Percentiles rank a stretch among this genome's conserved stretches.
These are phyloP conservation scores for Phoma sp. DNA, from an alignment of 2,329 filamentous ascomycete species.

Conservation along the genomic window DNA sequence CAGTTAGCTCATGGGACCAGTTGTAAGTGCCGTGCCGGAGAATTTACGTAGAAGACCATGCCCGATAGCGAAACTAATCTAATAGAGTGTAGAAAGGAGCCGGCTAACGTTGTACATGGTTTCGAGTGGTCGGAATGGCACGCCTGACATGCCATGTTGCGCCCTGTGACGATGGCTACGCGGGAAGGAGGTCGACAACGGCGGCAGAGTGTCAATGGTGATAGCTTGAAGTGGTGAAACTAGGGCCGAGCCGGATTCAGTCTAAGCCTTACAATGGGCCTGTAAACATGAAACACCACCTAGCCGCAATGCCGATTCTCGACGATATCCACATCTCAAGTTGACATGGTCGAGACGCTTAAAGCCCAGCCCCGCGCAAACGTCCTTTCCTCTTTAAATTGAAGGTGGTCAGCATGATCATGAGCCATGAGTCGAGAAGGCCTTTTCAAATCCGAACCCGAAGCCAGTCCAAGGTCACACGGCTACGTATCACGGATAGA, in stretches of 20 bases:
- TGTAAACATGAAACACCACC: constrained; percentile 11
- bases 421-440: no score
- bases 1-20: background rate
- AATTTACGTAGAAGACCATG: background rate
- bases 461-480: background rate
- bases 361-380: background rate
- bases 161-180: background rate
- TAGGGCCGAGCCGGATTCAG: background rate
- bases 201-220: background rate
- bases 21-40: constrained; percentile 5
- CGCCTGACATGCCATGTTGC: background rate
- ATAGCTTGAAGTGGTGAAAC: constrained; percentile 2
- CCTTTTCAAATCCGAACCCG: background rate
- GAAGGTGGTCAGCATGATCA: no score
- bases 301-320: background rate
- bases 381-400: background rate
- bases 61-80: background rate
- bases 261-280: background rate
- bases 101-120: background rate
- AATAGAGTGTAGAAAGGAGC: background rate
- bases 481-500: background rate
- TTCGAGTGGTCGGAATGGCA: background rate
- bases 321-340: background rate
- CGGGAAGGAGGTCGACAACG: background rate
- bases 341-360: background rate